Evolutionary conservation across 1,284 basidiomycete genomes (phyloP).

Genomic region (Marasmius sp.): DNA sequence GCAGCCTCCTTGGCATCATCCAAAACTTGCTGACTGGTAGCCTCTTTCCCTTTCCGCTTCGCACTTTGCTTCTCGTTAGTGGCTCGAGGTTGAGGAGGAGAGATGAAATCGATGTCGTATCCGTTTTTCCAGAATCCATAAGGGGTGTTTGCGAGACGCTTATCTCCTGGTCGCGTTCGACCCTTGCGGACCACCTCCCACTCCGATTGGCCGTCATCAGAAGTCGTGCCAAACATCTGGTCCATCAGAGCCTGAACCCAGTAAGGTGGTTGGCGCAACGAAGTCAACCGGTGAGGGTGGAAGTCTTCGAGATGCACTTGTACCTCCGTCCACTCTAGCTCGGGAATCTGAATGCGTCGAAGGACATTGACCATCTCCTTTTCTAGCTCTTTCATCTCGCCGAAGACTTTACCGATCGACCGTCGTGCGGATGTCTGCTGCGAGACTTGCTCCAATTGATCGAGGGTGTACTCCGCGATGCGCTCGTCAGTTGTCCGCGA

Average conservation of each 20-base stretch:
- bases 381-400: constrained; percentile 45
- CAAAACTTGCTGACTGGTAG: background rate
- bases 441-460: constrained; percentile 47
- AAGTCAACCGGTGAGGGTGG: constrained; percentile 42
- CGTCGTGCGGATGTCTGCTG: constrained; percentile 41
- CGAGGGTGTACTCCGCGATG: constrained; percentile 57
- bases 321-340: constrained; percentile 41
- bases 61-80: constrained; percentile 1
- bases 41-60: background rate
- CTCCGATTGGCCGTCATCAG: constrained; percentile 17
- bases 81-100: background rate
- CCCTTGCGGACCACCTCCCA: constrained; percentile 14
- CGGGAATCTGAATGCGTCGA: constrained; percentile 34
- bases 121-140: constrained; percentile 50
- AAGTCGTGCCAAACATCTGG: background rate
- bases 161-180: constrained; percentile 21
- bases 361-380: constrained; percentile 45
- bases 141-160: constrained; percentile 28
- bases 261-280: constrained; percentile 35
- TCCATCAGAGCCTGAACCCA: constrained; percentile 36
- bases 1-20: background rate
- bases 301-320: constrained; percentile 35
- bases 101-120: constrained; percentile 42
- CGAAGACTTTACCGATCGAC: constrained; percentile 30
- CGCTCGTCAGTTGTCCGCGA: constrained; percentile 58